phyloP scores from a whole-genome alignment of 169 alveolate species.

The Blepharisma undulans region DNA sequence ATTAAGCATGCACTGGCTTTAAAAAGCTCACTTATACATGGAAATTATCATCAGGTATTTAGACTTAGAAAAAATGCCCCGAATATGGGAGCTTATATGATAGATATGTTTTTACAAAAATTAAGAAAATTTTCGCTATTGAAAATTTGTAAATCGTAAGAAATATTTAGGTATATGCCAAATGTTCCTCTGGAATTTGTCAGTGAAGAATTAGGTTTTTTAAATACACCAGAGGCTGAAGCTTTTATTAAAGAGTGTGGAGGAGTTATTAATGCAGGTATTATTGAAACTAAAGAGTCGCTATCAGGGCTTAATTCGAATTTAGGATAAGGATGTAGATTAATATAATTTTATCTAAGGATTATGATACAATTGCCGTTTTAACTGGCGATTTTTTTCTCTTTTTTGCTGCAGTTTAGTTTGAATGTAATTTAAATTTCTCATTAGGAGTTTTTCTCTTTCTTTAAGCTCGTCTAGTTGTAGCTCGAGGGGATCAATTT shows the following conservation, averaged over 20 bases:
- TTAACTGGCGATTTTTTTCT: background rate
- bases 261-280: slow-evolving; percentile 14
- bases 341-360: background rate
- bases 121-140: background rate
- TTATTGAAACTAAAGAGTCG: background rate
- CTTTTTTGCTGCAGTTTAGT: background rate
- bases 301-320: background rate
- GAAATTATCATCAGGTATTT: slow-evolving; percentile 71
- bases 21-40: slow-evolving; percentile 40
- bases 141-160: slow-evolving; percentile 33
- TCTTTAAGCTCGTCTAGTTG: background rate
- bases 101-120: slow-evolving; percentile 54
- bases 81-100: slow-evolving; percentile 51
- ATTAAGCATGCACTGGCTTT: slow-evolving; percentile 36
- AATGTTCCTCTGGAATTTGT: background rate
- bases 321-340: background rate
- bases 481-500: background rate
- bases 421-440: background rate
- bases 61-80: slow-evolving; percentile 68
- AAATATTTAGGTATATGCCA: slow-evolving; percentile 3
- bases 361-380: too few relatives aligned
- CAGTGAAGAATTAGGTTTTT: slow-evolving; percentile 5
- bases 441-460: background rate
- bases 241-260: background rate
- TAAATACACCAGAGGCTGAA: background rate